These are phyloP conservation scores for Nemania diffusa DNA, from an alignment of 2,329 filamentous ascomycete genomes.

Conservation along the genomic window DNA sequence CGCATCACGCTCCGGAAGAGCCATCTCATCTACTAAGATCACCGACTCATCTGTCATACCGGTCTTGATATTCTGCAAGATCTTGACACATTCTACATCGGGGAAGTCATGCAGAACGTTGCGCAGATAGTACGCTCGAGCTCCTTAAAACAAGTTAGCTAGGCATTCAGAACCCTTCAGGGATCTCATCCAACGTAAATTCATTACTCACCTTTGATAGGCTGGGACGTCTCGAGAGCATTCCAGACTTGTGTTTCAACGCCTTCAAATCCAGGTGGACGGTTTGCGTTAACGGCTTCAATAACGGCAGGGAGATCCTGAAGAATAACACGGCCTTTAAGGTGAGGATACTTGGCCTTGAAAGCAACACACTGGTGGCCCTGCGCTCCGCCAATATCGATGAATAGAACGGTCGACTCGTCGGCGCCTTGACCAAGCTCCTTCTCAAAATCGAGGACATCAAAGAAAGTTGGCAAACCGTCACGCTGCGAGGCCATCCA, in stretches of 20 bases:
- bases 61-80: neutral
- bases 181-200: too few relatives aligned
- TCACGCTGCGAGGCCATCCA: conserved; percentile 37
- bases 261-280: conserved; percentile 33
- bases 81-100: neutral
- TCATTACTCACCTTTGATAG: conserved; percentile 25
- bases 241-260: conserved; percentile 34
- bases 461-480: conserved; percentile 35
- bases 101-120: neutral
- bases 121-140: neutral
- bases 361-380: conserved; percentile 38
- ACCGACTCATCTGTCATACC: neutral
- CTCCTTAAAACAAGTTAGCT: neutral
- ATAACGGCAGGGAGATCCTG: conserved; percentile 36
- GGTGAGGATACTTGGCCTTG: conserved; percentile 23
- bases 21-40: conserved; percentile 2
- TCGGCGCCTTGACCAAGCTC: conserved; percentile 24
- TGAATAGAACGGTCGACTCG: conserved; percentile 34
- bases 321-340: conserved; percentile 38
- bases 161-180: too few relatives aligned
- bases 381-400: conserved; percentile 37
- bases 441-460: conserved; percentile 34
- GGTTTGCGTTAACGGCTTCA: conserved; percentile 18
- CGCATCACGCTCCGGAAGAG: neutral
- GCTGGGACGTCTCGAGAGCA: conserved; percentile 35